Conservation (phyloP, 2,329 filamentous ascomycete genomes). For the Ceratocystis smalleyi region DNA sequence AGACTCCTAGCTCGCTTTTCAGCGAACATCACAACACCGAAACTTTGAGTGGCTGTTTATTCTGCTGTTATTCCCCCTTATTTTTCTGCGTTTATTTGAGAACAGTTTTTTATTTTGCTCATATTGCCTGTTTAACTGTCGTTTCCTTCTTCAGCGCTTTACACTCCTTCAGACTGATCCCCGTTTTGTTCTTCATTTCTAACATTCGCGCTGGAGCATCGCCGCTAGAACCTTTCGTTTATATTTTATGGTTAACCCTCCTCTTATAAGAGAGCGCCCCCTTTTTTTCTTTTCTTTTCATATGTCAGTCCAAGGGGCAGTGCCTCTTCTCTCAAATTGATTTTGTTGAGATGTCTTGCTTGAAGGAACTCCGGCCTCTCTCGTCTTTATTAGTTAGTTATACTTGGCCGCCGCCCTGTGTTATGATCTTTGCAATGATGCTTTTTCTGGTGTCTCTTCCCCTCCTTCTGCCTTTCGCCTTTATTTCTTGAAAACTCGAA, state of each 20-base stretch:
- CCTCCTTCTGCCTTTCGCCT: background rate
- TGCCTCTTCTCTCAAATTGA: background rate
- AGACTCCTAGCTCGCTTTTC: background rate
- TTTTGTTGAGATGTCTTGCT: background rate
- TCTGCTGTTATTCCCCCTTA: background rate
- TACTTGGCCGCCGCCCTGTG: background rate
- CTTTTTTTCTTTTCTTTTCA: background rate
- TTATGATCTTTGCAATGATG: conserved; percentile 2
- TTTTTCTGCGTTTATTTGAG: background rate
- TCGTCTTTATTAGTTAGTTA: background rate
- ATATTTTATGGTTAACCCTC: background rate
- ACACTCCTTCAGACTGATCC: background rate
- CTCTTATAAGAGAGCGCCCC: background rate
- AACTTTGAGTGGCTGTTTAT: background rate
- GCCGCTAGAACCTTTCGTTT: background rate
- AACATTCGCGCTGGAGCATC: background rate
- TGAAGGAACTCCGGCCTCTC: background rate
- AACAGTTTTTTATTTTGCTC: background rate
- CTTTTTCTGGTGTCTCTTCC: conserved; percentile 7
- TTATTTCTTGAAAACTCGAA: background rate
- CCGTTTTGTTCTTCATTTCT: background rate
- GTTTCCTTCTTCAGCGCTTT: background rate
- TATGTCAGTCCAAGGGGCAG: background rate
- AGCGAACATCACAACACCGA: conserved; percentile 1
- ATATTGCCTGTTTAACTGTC: background rate